Base-by-base conservation (phyloP, 164 flowering plant genomes). In the Cinnamomum chago region DNA sequence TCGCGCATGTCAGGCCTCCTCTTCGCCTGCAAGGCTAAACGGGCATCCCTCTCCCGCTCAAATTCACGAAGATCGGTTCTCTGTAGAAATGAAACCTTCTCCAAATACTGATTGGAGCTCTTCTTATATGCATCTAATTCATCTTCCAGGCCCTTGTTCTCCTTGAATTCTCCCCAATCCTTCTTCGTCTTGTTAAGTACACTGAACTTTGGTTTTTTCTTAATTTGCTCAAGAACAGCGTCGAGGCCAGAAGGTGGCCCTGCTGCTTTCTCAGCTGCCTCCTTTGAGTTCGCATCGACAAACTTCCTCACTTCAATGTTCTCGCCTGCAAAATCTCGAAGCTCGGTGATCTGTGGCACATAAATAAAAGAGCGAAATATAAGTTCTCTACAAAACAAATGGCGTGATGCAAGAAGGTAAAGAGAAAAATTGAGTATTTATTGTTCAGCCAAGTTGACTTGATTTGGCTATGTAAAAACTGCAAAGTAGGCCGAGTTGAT, bases 141-240 rank as follows among this genome's bases (percentile, higher is more conserved):
- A 5, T 94, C 98, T 71, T 96, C 99, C 71, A 94, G 22, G 15
- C 94, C 90, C 73, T 84, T 88, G 73, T 89, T 90, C 35, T 93
- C 97, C 81, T 96, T 96, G 79, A 80, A 96, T 76, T 92, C 98
- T 7, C 98, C 98, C 98, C 98, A 96, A 65, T 96, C 99, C 85
- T 89, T 91, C 74, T 90, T 96, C 0, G 98, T 93, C 88, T 96
- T 96, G 82, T 94, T 97, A 9, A 96, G 91, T 30, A 96, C 98
- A 77, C 97, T 96, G 2, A 94, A 91, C 82, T 96, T 96, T 15
- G 77, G 95, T 72, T 89, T 94, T 89, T 96, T 96, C 89, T 86
- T 94, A 2, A 96, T 92, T 76, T 92, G 99, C 75, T 94, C 99
- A 27, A 94, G 94, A 72, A 96, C 68, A 3, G 91, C 88, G 84